Evolutionary conservation across 2,329 filamentous ascomycete genomes (phyloP).

Genomic region (Botryosphaeria agaves): DNA sequence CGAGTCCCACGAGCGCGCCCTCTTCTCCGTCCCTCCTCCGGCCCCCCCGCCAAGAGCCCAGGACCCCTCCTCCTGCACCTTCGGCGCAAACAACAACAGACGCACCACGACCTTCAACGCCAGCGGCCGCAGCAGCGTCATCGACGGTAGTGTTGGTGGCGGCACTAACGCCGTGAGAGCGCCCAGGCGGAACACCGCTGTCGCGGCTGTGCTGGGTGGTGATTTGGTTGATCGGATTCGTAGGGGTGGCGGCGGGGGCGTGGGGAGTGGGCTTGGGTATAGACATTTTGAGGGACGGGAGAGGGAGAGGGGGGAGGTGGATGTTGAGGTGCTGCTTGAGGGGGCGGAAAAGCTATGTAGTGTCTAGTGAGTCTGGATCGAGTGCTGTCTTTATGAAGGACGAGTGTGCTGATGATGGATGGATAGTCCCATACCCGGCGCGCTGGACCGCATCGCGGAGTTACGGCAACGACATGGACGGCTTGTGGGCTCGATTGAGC

Average conservation of each 20-base stretch:
- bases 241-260: constrained; percentile 36
- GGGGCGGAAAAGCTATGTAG: constrained; percentile 81
- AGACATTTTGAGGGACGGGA: constrained; percentile 23
- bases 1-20: constrained; percentile 79
- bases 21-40: constrained; percentile 78
- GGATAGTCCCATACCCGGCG: constrained; percentile 52
- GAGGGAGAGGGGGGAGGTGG: constrained; percentile 52
- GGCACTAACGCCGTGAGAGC: constrained; percentile 28
- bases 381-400: not conserved
- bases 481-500: constrained; percentile 54
- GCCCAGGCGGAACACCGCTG: constrained; percentile 60
- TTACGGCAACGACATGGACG: constrained; percentile 56
- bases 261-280: constrained; percentile 29
- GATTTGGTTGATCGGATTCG: constrained; percentile 72
- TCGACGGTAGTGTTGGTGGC: constrained; percentile 18
- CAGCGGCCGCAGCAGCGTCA: constrained; percentile 12
- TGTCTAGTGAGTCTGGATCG: constrained; percentile 46
- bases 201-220: constrained; percentile 74
- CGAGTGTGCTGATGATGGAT: not conserved
- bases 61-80: constrained; percentile 26
- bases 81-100: constrained; percentile 21
- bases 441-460: constrained; percentile 54
- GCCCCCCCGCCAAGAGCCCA: constrained; percentile 28
- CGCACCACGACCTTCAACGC: constrained; percentile 31
- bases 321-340: constrained; percentile 68